Conservation (phyloP, 2,329 filamentous ascomycete species). For the Cercospora canescens region DNA sequence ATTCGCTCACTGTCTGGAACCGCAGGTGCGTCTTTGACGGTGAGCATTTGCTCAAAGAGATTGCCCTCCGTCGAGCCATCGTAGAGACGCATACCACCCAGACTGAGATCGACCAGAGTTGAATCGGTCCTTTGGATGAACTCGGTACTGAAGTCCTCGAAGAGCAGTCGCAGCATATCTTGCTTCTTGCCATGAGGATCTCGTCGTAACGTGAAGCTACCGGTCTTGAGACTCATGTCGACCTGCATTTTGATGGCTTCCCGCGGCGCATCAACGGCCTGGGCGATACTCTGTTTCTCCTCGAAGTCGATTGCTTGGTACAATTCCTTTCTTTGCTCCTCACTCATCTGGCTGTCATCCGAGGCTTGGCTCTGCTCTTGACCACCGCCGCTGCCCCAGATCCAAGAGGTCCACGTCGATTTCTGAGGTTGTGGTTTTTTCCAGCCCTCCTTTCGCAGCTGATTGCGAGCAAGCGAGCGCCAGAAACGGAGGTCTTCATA, state of each 20-base stretch:
- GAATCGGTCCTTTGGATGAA: slow-evolving; percentile 89
- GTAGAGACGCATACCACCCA: slow-evolving; percentile 90
- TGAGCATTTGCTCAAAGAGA: slow-evolving; percentile 90
- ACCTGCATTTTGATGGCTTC: slow-evolving; percentile 92
- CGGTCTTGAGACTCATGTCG: slow-evolving; percentile 89
- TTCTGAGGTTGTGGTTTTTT: slow-evolving; percentile 68
- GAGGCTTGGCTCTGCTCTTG: slow-evolving; percentile 61
- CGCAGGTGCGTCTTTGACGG: slow-evolving; percentile 81
- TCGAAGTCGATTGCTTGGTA: slow-evolving; percentile 99
- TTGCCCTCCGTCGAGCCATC: slow-evolving; percentile 93
- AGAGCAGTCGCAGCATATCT: slow-evolving; percentile 87
- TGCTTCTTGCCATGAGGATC: slow-evolving; percentile 74
- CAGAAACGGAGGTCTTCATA: slow-evolving; percentile 98
- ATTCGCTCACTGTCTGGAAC: slow-evolving; percentile 53
- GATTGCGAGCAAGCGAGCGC: slow-evolving; percentile 89
- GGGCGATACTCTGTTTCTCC: slow-evolving; percentile 85
- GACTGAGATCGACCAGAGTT: slow-evolving; percentile 80
- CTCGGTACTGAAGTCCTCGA: slow-evolving; percentile 91
- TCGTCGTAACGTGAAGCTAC: slow-evolving; percentile 91
- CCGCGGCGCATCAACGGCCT: slow-evolving; percentile 83
- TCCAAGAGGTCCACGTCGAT: slow-evolving; percentile 88
- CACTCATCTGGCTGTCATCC: slow-evolving; percentile 84
- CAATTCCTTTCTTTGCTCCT: slow-evolving; percentile 92
- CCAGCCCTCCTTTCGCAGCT: slow-evolving; percentile 92
- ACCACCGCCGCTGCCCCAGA: slow-evolving; percentile 67